Conservation (phyloP, 2,329 filamentous ascomycete genomes). For the Diaporthe ampelina region DNA sequence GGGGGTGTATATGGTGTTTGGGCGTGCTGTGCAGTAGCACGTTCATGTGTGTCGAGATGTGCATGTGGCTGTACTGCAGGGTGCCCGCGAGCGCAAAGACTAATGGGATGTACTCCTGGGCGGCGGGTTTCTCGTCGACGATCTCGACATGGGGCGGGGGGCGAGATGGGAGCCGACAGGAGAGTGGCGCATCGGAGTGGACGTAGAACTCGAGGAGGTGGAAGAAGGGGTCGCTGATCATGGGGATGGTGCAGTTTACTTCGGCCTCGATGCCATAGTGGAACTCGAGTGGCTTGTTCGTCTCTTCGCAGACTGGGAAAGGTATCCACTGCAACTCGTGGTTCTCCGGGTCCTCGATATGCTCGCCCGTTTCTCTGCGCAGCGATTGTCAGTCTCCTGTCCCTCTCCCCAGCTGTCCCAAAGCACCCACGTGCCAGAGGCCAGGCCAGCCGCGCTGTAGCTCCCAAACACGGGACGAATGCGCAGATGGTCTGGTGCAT, state of each 20-base stretch:
- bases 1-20: slow-evolving; percentile 73
- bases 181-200: slow-evolving; percentile 93
- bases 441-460: not conserved
- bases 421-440: not conserved
- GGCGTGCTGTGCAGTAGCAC: slow-evolving; percentile 82
- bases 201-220: slow-evolving; percentile 97
- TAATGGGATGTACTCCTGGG: slow-evolving; percentile 81
- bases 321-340: slow-evolving; percentile 93
- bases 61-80: slow-evolving; percentile 88
- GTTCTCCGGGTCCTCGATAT: slow-evolving; percentile 80
- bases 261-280: slow-evolving; percentile 87
- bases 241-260: slow-evolving; percentile 85
- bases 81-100: slow-evolving; percentile 92
- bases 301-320: slow-evolving; percentile 93
- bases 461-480: not conserved
- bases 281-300: slow-evolving; percentile 83
- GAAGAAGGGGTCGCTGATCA: slow-evolving; percentile 85
- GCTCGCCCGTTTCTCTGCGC: slow-evolving; percentile 89
- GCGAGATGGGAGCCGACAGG: slow-evolving; percentile 88
- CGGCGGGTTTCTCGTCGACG: slow-evolving; percentile 63
- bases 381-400: slow-evolving; percentile 16
- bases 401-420: not conserved
- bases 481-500: slow-evolving; percentile 8
- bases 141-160: slow-evolving; percentile 72
- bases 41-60: slow-evolving; percentile 91